phyloP scores from a whole-genome alignment of 768 basidiomycete species.

The Gloeopeniophorella convolvens region DNA sequence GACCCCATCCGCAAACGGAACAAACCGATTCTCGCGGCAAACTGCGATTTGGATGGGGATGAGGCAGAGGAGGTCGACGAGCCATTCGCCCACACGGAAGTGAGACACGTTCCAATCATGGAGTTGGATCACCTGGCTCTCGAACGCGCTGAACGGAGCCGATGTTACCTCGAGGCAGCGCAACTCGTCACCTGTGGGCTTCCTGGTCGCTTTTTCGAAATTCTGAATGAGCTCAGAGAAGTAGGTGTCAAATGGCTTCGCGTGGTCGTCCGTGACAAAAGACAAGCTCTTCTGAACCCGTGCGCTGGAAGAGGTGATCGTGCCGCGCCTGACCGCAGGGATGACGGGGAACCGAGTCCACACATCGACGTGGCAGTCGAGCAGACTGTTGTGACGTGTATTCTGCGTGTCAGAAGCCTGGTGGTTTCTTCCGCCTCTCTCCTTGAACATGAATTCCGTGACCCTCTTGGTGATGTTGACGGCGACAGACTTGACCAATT shows the following conservation, averaged over 20 bases:
- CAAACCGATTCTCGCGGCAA: constrained; percentile 50
- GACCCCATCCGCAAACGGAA: constrained; percentile 54
- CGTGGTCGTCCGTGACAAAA: constrained; percentile 38
- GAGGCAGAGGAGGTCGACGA: constrained; percentile 51
- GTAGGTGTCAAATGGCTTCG: constrained; percentile 33
- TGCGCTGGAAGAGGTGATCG: constrained; percentile 14
- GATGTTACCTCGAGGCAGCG: constrained; percentile 32
- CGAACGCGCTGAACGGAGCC: constrained; percentile 26
- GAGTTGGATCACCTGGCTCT: not conserved
- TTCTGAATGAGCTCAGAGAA: constrained; percentile 37
- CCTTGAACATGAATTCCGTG: constrained; percentile 51
- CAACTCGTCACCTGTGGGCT: constrained; percentile 42
- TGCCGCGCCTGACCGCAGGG: constrained; percentile 11
- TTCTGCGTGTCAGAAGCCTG: constrained; percentile 9
- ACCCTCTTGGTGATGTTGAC: constrained; percentile 48
- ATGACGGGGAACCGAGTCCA: constrained; percentile 13
- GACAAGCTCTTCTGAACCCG: constrained; percentile 32
- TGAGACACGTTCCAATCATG: constrained; percentile 27
- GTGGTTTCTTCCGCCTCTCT: constrained; percentile 29
- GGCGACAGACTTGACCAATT: constrained; percentile 35
- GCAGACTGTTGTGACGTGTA: constrained; percentile 34
- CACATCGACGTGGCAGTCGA: constrained; percentile 12
- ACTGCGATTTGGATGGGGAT: constrained; percentile 60
- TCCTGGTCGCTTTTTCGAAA: constrained; percentile 44
- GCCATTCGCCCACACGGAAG: constrained; percentile 51